A percentile compares a stretch with the other conserved stretches of the same genome.
Evolutionary conservation across 805 yeast species (phyloP).

Genomic region (Wickerhamiella spandovensis): DNA sequence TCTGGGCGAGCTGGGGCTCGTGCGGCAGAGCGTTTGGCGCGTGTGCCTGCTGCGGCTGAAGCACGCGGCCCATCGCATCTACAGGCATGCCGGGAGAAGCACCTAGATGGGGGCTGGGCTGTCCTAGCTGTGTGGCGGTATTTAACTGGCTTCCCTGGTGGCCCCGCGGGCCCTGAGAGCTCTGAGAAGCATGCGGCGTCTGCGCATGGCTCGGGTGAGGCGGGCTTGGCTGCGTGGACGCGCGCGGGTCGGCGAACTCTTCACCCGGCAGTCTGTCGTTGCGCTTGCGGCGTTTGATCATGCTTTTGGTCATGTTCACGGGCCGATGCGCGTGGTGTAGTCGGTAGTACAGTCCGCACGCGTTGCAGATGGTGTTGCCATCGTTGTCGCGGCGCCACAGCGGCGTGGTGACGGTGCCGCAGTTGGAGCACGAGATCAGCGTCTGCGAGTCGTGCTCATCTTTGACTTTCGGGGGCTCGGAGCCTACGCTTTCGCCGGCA

Average conservation of each 20-base stretch:
- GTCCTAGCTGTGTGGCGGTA: neutral
- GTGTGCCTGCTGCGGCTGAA: neutral
- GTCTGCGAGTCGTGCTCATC: constrained; percentile 27
- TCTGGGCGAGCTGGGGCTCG: neutral
- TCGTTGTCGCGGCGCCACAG: constrained; percentile 73
- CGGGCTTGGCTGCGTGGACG: neutral
- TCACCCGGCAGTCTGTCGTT: neutral
- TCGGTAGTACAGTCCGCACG: constrained; percentile 65
- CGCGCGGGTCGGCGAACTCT: neutral
- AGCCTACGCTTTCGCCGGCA: neutral
- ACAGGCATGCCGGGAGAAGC: neutral
- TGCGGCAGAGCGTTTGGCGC: neutral
- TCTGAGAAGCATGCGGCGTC: too few relatives aligned
- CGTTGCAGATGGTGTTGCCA: constrained; percentile 78
- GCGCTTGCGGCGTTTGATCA: constrained; percentile 65
- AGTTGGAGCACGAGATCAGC: constrained; percentile 69
- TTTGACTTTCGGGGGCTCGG: neutral
- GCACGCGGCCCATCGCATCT: neutral
- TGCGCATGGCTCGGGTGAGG: neutral
- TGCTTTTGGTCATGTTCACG: constrained; percentile 53
- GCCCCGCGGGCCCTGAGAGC: too few relatives aligned
- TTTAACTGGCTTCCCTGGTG: too few relatives aligned
- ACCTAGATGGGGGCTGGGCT: neutral
- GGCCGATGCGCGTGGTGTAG: constrained; percentile 72
- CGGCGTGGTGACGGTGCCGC: constrained; percentile 77